These are phyloP conservation scores for Pouteria campechiana DNA, from an alignment of 179 eudicot genomes.

Conservation along the genomic window DNA sequence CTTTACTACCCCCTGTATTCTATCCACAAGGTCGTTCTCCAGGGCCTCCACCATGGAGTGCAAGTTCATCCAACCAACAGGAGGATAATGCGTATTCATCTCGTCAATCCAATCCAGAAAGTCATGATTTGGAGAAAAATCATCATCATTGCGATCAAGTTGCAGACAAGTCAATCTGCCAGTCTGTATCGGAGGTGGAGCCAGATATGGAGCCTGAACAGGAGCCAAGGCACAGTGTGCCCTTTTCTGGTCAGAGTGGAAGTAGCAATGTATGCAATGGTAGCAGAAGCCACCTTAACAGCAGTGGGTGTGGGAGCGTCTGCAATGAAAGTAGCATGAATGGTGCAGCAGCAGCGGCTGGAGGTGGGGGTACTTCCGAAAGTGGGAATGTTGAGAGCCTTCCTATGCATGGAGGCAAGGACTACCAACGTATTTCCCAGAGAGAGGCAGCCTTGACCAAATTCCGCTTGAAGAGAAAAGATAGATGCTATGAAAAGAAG, in stretches of 20 bases:
- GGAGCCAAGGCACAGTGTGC: slow-evolving; percentile 24
- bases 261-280: slow-evolving; percentile 42
- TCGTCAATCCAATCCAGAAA: slow-evolving; percentile 21
- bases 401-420: slow-evolving; percentile 15
- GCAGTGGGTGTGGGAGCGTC: slow-evolving; percentile 17
- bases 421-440: slow-evolving; percentile 29
- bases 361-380: slow-evolving; percentile 10
- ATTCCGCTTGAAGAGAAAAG: slow-evolving; percentile 78
- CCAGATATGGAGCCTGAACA: slow-evolving; percentile 21
- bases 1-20: slow-evolving; percentile 19
- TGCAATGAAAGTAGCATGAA: slow-evolving; percentile 12
- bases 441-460: slow-evolving; percentile 72
- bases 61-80: slow-evolving; percentile 27
- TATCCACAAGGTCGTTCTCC: slow-evolving; percentile 29
- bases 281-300: slow-evolving; percentile 12
- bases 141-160: slow-evolving; percentile 21
- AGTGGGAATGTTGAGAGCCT: slow-evolving; percentile 22
- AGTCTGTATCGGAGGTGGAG: slow-evolving; percentile 17
- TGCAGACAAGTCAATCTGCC: slow-evolving; percentile 19
- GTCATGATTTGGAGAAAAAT: slow-evolving; percentile 14
- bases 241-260: slow-evolving; percentile 43
- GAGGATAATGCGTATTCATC: slow-evolving; percentile 16
- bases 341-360: too few relatives aligned
- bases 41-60: slow-evolving; percentile 27
- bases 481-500: slow-evolving; percentile 89